phyloP scores from a whole-genome alignment of 331 rosid genomes.

The Quercus lobata region DNA sequence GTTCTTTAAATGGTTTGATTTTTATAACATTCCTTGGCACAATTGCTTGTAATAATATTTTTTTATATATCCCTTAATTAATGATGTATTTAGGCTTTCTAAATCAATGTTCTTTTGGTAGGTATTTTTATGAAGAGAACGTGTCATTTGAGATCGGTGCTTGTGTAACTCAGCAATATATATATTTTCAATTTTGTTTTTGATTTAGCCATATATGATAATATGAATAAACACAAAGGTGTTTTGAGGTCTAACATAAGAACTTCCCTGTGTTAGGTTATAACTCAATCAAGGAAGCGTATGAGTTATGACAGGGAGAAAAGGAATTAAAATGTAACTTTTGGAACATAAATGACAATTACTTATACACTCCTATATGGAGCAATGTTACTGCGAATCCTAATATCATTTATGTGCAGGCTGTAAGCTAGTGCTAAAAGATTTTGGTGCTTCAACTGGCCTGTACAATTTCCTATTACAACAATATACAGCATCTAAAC shows the following conservation, averaged over 20 bases:
- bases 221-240: background rate
- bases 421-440: background rate
- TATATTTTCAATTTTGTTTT: background rate
- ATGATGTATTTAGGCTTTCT: background rate
- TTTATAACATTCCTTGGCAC: no score
- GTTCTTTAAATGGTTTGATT: no score
- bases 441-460: background rate
- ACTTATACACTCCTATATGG: background rate
- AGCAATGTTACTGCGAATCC: background rate
- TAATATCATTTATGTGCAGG: background rate
- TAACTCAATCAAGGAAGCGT: background rate
- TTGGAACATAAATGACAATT: background rate
- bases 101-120: background rate
- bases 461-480: background rate
- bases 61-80: background rate
- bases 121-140: background rate
- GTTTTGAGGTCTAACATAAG: background rate
- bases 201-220: background rate
- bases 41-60: background rate
- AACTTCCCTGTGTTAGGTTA: background rate
- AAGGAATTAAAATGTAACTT: background rate
- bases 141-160: background rate
- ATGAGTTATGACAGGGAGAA: background rate
- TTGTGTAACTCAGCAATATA: background rate
- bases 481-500: background rate